Percentiles rank a stretch among this genome's conserved stretches.
Conservation (phyloP, 805 yeast genomes). For the Teunomyces stri region DNA sequence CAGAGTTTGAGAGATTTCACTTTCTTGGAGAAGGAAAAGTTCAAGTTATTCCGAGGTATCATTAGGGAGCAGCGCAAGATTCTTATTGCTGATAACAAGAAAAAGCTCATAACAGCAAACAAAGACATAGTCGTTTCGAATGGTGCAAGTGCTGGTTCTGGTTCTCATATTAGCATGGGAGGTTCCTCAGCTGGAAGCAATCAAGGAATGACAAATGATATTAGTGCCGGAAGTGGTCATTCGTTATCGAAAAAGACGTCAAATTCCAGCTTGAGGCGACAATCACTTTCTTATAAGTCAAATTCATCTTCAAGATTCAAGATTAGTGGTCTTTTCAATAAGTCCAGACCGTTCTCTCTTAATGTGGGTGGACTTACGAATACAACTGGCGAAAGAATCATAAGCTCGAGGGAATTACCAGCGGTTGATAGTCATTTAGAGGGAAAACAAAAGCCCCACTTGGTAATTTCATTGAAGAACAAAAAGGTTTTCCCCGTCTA, state of each 20-base stretch:
- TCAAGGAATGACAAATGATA: neutral
- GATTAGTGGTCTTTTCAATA: constrained; percentile 56
- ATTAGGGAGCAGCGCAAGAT: constrained; percentile 33
- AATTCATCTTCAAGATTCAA: constrained; percentile 44
- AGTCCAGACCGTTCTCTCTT: constrained; percentile 60
- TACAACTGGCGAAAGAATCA: constrained; percentile 42
- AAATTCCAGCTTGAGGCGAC: constrained; percentile 30
- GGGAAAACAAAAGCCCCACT: constrained; percentile 49
- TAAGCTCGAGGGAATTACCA: constrained; percentile 59
- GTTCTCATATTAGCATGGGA: neutral
- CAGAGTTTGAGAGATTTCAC: constrained; percentile 37
- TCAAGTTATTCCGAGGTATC: constrained; percentile 27
- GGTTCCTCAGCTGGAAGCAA: constrained; percentile 2
- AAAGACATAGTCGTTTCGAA: constrained; percentile 5
- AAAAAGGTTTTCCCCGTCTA: constrained; percentile 52
- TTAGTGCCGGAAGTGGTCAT: constrained; percentile 1
- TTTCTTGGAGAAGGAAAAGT: constrained; percentile 22
- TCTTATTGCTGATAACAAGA: constrained; percentile 30
- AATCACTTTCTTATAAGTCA: constrained; percentile 39
- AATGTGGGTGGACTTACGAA: constrained; percentile 36
- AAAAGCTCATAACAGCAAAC: constrained; percentile 23
- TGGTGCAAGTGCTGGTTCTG: neutral
- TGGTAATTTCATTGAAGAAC: constrained; percentile 46
- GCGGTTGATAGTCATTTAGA: constrained; percentile 41
- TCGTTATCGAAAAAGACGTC: constrained; percentile 29